Evolutionary conservation across 2,329 filamentous ascomycete genomes (phyloP), one percentile per base, ranked within the genome.

Genomic region (Cladorrhinum sp.): DNA sequence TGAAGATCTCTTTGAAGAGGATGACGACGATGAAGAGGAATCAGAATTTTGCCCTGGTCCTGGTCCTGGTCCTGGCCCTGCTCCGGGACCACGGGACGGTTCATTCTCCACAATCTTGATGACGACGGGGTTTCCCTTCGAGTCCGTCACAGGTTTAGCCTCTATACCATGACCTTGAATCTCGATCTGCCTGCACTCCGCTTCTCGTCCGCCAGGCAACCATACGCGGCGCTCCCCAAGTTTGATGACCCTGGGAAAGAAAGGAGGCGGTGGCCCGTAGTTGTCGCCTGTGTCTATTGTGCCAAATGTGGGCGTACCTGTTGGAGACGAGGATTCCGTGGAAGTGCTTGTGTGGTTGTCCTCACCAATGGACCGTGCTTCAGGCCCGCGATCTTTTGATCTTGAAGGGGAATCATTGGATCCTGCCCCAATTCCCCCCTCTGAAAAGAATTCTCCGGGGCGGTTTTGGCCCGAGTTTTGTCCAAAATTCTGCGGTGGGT

Each of bases 231-330:
- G 78, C 69, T 86, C 84, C 55, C 82, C 74, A 48, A 86, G 72
- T 67, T 85, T 85, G 60, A 85, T 72, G 8, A 82, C 77, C 23
- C 77, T 77, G 1, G 83, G 82, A 60, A 84, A 85, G 0, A 73
- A 66, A 0, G 75, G 71, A 0, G 70, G 68, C 1, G 67, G 67
- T 1, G 64, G 50, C 2, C 53, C 22, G 22, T 60, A 64, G 56
- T 58, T 59, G 60, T 65, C 62, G 48, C 60, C 63, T 20, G 62
- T 41, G 57, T 63, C 61, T 49, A 64, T 60, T 2, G 60, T 61
- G 1, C 60, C 62, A n/a, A 51, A 59, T 20, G 49, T 51, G 1
- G 66, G 60, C 18, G 67, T 60, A 13, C 64, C 64, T 10, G 56
- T 59, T 41, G 58, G 51, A 12, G 41, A 54, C 3, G 45, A 25